Evolutionary conservation across 139 green algal genomes (phyloP).

Genomic region (Chlorella sp.): DNA sequence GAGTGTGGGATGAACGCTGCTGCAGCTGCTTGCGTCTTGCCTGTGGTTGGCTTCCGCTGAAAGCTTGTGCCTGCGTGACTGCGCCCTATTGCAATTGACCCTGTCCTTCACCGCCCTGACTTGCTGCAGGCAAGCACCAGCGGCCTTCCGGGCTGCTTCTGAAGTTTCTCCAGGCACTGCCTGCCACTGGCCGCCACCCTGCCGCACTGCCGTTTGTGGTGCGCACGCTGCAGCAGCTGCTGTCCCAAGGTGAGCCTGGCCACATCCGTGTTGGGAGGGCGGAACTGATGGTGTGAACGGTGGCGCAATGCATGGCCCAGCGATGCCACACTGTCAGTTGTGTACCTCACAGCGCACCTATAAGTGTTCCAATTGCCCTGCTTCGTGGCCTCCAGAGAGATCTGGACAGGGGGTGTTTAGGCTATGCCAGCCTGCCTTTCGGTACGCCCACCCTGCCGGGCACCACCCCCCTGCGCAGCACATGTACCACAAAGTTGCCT

Average conservation of each 20-base stretch:
- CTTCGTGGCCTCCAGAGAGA: too few species aligned
- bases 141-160: slow-evolving; percentile 30
- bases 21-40: background rate
- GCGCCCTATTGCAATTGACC: background rate
- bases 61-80: too few species aligned
- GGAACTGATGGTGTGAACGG: too few species aligned
- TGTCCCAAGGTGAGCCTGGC: slow-evolving; percentile 9
- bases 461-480: too few species aligned
- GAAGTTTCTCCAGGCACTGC: slow-evolving; percentile 47
- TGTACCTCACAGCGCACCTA: too few species aligned
- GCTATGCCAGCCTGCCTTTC: too few species aligned
- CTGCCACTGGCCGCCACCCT: slow-evolving; percentile 37
- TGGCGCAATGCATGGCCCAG: too few species aligned
- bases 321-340: background rate
- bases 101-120: too few species aligned
- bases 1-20: background rate
- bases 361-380: too few species aligned
- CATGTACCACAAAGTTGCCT: background rate
- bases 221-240: slow-evolving; percentile 50
- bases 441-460: too few species aligned
- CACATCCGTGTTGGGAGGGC: too few species aligned
- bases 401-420: too few species aligned
- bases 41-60: background rate
- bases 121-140: background rate
- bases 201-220: slow-evolving; percentile 53